Percentiles rank a stretch among this genome's conserved stretches.
These are phyloP conservation scores for Mallotus japonicus DNA, from an alignment of 441 rosid genomes.

Conservation along the genomic window DNA sequence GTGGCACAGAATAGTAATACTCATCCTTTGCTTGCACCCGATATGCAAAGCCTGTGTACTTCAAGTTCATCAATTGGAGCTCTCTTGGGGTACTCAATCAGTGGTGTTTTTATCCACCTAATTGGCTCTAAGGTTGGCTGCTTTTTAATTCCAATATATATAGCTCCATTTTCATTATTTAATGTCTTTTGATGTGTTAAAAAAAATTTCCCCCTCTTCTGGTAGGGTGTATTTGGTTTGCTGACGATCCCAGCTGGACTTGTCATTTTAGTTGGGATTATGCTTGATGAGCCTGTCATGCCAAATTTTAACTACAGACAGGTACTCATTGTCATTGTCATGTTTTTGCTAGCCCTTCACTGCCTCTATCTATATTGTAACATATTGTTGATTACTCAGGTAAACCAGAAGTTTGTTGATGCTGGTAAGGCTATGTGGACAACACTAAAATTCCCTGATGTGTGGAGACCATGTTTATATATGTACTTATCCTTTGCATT, in stretches of 20 bases:
- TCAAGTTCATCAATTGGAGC: slow-evolving; percentile 75
- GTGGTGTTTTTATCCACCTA: slow-evolving; percentile 84
- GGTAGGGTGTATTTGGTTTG: slow-evolving; percentile 85
- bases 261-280: slow-evolving; percentile 57
- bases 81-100: slow-evolving; percentile 68
- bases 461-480: slow-evolving; percentile 91
- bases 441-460: slow-evolving; percentile 67
- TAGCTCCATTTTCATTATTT: slow-evolving; percentile 10
- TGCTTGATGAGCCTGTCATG: slow-evolving; percentile 59
- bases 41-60: slow-evolving; percentile 94
- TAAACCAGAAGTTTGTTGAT: slow-evolving; percentile 56
- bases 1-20: slow-evolving; percentile 81
- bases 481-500: slow-evolving; percentile 79
- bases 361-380: slow-evolving; percentile 15
- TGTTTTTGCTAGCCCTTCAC: slow-evolving; percentile 15
- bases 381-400: slow-evolving; percentile 42
- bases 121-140: slow-evolving; percentile 78
- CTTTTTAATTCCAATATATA: slow-evolving; percentile 3
- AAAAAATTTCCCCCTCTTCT: slow-evolving; percentile 13
- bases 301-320: slow-evolving; percentile 60
- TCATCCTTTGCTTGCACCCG: slow-evolving; percentile 82
- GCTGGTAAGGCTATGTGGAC: slow-evolving; percentile 89
- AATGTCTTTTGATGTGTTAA: slow-evolving; percentile 5
- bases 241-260: slow-evolving; percentile 71
- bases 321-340: slow-evolving; percentile 32